Evolutionary conservation across 208 protist species (phyloP).

Genomic region (Trichomonas vaginalis): DNA sequence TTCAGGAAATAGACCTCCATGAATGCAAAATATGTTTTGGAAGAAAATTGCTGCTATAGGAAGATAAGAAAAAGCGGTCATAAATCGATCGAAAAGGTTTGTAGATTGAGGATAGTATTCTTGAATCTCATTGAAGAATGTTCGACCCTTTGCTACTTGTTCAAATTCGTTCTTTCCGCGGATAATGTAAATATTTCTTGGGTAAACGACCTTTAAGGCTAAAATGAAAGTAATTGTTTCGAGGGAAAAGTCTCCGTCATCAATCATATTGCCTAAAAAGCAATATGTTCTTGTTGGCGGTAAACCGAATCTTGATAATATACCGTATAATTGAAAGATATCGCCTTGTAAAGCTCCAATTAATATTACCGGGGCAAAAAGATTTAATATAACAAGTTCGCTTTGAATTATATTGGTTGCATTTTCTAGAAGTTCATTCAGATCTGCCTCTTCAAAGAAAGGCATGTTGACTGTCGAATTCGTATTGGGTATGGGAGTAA

Average conservation of each 20-base stretch:
- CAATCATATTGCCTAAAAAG: neutral
- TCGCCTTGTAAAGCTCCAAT: neutral
- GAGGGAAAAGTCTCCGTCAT: neutral
- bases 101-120: neutral
- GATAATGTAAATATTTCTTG: neutral
- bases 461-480: neutral
- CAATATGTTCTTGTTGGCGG: neutral
- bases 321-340: neutral
- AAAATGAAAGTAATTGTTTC: neutral
- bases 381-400: neutral
- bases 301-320: neutral
- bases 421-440: neutral
- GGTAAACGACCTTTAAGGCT: neutral
- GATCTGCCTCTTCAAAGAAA: neutral
- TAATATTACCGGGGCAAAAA: neutral
- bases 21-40: conserved; percentile 54
- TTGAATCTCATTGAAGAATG: neutral
- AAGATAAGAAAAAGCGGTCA: neutral
- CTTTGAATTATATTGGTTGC: neutral
- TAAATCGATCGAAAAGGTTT: neutral
- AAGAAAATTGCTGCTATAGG: neutral
- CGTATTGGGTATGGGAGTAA: neutral
- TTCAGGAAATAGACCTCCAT: conserved; percentile 57
- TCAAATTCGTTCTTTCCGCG: neutral
- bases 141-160: neutral